A percentile compares a stretch with the other conserved stretches of the same genome.
Evolutionary conservation across 306 rosid species (phyloP).

Genomic region (Corylus avellana): DNA sequence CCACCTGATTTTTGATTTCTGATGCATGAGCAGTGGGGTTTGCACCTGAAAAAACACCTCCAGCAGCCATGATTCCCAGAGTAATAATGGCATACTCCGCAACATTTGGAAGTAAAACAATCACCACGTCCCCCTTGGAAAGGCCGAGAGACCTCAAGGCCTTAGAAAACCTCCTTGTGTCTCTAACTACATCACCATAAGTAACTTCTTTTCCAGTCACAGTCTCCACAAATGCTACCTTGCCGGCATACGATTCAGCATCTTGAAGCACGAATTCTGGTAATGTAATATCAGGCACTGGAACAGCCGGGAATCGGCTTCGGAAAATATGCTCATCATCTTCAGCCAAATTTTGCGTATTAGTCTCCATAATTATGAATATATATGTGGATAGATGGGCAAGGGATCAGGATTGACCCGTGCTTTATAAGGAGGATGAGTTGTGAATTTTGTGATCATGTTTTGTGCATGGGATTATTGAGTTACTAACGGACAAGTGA

Average conservation of each 20-base stretch:
- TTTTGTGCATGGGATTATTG: slow-evolving; percentile 32
- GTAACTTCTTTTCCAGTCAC: slow-evolving; percentile 68
- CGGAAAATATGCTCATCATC: slow-evolving; percentile 58
- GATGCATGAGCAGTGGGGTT: slow-evolving; percentile 74
- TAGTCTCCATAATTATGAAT: slow-evolving; percentile 43
- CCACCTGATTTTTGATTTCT: slow-evolving; percentile 78
- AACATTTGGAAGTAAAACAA: slow-evolving; percentile 84
- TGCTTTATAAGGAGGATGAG: slow-evolving; percentile 26
- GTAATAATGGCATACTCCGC: slow-evolving; percentile 77
- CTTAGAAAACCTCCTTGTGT: slow-evolving; percentile 62
- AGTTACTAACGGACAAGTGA: slow-evolving; percentile 42
- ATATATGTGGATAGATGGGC: background rate
- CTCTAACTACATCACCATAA: slow-evolving; percentile 58
- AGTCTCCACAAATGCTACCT: slow-evolving; percentile 87
- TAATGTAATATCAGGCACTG: slow-evolving; percentile 65
- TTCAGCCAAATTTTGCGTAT: slow-evolving; percentile 14
- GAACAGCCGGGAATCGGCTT: slow-evolving; percentile 56
- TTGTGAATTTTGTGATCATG: slow-evolving; percentile 26
- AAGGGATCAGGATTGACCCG: background rate
- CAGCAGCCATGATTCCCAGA: slow-evolving; percentile 82
- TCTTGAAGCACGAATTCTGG: slow-evolving; percentile 80
- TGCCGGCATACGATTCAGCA: slow-evolving; percentile 56
- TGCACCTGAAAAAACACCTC: slow-evolving; percentile 86
- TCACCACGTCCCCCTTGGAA: slow-evolving; percentile 71
- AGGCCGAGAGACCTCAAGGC: slow-evolving; percentile 78